Base-by-base conservation (phyloP, 208 protist genomes). In the Phytomonas sp. region DNA sequence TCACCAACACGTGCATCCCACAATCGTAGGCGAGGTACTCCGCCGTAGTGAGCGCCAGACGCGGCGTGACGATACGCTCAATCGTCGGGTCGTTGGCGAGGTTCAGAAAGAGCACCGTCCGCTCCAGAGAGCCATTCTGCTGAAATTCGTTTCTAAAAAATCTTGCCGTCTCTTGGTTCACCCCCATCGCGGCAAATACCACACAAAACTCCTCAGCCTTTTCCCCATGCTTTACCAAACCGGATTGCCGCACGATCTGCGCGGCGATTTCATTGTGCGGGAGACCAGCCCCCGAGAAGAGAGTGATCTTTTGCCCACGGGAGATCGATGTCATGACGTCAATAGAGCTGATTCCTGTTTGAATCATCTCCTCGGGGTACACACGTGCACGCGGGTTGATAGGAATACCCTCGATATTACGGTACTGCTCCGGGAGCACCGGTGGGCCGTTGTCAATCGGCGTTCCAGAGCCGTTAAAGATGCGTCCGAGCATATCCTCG, bases 331-430 rank as follows among this genome's bases (percentile, higher is more conserved):
- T 99, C 99, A 99, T 99, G 49, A 98, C 93, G 81, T 99, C 99
- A 71, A 99, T 99, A 70, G 98, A 97, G 30, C 97, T 99, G 75
- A 99, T 99, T 83, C 99, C 99, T 11, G 99, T 99, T 90, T 99
- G 98, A 76, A 99, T 99, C 98, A 99, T 99, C 84, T 99, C 98
- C 92, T 99, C 88, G 31, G 99, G 99, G 91, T 99, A 99, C 59
- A 98, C 97, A 71, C 99, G 93, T 8, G 87, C 83, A 45, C 87
- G 97, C 8, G 99, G 99, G 93, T 99, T 99, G 84, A 99, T 99
- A 36, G 99, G 98, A 79, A 99, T 96, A 74, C 98, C 99, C 75
- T 99, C 75, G 80, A 99, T 99, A 84, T 99, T 97, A 56, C 99
- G 88, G 85, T 97, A 99, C 77, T 99, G 97, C 88, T 99, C 98